These are phyloP conservation scores for Huntiella bhutanensis DNA, from an alignment of 2,329 filamentous ascomycete species.

Conservation along the genomic window DNA sequence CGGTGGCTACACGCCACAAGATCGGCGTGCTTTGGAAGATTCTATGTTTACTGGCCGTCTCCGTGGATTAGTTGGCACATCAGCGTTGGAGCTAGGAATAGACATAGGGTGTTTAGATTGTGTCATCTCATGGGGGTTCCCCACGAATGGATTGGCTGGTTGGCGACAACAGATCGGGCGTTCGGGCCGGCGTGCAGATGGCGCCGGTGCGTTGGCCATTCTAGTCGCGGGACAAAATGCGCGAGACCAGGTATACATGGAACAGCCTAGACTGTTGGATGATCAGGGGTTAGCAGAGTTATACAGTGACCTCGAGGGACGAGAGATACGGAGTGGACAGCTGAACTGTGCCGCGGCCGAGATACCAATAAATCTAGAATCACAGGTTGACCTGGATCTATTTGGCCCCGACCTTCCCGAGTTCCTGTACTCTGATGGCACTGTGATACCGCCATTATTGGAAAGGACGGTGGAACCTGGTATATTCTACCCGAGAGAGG, in stretches of 20 bases:
- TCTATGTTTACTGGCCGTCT: constrained; percentile 97
- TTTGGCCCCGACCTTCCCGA: constrained; percentile 47
- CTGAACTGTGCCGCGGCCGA: constrained; percentile 90
- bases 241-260: constrained; percentile 93
- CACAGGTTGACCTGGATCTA: constrained; percentile 47
- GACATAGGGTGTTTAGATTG: constrained; percentile 91
- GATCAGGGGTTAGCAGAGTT: constrained; percentile 77
- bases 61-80: constrained; percentile 83
- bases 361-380: constrained; percentile 67
- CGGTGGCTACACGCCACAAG: constrained; percentile 83
- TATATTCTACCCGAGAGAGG: constrained; percentile 77
- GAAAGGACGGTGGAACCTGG: constrained; percentile 26
- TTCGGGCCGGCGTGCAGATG: constrained; percentile 48
- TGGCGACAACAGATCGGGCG: constrained; percentile 85
- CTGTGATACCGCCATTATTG: not conserved
- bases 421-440: constrained; percentile 22
- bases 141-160: constrained; percentile 80
- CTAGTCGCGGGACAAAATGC: constrained; percentile 78
- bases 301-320: constrained; percentile 79
- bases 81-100: constrained; percentile 78
- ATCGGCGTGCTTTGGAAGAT: constrained; percentile 69
- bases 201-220: constrained; percentile 65
- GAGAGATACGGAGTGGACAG: constrained; percentile 82
- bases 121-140: constrained; percentile 84
- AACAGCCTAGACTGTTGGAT: constrained; percentile 84